Conservation (phyloP, 805 yeast genomes). For the Pichia deserticola region DNA sequence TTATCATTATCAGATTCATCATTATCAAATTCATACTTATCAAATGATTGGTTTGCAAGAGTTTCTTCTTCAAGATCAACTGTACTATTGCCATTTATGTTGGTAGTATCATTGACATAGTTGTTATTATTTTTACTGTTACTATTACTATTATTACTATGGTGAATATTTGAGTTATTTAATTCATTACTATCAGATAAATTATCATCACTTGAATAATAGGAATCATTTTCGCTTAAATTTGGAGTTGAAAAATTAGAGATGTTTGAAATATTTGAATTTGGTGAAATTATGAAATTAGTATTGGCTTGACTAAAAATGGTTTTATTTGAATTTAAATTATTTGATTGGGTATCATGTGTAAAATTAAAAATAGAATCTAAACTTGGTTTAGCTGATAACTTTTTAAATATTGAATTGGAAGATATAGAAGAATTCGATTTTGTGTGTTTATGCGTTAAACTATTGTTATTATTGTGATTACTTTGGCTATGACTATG, state of each 20-base stretch:
- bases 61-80: background rate
- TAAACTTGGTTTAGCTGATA: conserved; percentile 5
- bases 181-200: background rate
- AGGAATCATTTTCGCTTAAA: background rate
- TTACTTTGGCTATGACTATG: background rate
- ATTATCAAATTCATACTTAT: background rate
- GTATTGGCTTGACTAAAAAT: background rate
- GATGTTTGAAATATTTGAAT: background rate
- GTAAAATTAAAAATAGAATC: conserved; percentile 7
- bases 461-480: background rate
- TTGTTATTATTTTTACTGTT: background rate
- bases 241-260: conserved; percentile 2
- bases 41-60: background rate
- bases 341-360: background rate
- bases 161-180: conserved; percentile 10
- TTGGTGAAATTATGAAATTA: background rate
- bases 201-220: conserved; percentile 4
- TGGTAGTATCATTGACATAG: too few relatives aligned
- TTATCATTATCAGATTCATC: background rate
- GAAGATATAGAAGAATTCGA: conserved; percentile 6
- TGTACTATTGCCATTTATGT: too few relatives aligned
- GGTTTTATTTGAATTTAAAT: background rate
- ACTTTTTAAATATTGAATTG: conserved; percentile 2
- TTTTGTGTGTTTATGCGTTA: background rate
- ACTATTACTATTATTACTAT: background rate